Percentiles rank a stretch among this genome's conserved stretches.
phyloP scores from a whole-genome alignment of 176 grass and related monocot species.

The Themeda triandra region DNA sequence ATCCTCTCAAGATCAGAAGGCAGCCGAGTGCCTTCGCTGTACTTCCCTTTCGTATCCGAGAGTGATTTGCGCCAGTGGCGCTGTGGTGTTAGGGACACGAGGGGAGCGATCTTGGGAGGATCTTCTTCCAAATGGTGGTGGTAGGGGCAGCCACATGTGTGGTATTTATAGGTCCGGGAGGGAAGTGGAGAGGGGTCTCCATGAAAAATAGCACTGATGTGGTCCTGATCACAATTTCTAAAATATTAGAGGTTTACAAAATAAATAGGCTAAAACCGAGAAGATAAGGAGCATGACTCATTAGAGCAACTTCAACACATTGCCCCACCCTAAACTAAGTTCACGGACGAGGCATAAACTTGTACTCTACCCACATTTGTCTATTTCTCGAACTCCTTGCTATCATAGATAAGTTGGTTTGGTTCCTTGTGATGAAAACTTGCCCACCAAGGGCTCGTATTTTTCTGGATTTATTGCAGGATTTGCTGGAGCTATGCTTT shows the following conservation, averaged over 20 bases:
- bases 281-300: neutral
- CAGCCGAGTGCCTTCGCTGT: neutral
- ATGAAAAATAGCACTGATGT: neutral
- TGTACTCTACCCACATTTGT: too few species aligned
- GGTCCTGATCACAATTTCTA: neutral
- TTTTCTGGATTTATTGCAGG: too few species aligned
- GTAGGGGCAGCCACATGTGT: constrained; percentile 17
- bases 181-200: neutral
- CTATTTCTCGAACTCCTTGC: too few species aligned
- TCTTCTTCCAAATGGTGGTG: constrained; percentile 28
- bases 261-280: neutral
- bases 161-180: constrained; percentile 35
- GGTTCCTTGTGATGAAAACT: too few species aligned
- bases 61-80: constrained; percentile 25
- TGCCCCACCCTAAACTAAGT: too few species aligned
- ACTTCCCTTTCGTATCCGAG: constrained; percentile 38
- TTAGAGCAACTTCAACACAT: neutral
- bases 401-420: too few species aligned
- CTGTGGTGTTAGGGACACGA: constrained; percentile 28
- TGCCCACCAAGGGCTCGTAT: too few species aligned
- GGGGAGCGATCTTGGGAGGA: constrained; percentile 32
- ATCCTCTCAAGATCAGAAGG: constrained; percentile 25
- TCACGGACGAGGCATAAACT: neutral
- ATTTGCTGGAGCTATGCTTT: too few species aligned
- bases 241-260: neutral